phyloP scores from a whole-genome alignment of 305 asterid species.

The Fraxinus paxiana region DNA sequence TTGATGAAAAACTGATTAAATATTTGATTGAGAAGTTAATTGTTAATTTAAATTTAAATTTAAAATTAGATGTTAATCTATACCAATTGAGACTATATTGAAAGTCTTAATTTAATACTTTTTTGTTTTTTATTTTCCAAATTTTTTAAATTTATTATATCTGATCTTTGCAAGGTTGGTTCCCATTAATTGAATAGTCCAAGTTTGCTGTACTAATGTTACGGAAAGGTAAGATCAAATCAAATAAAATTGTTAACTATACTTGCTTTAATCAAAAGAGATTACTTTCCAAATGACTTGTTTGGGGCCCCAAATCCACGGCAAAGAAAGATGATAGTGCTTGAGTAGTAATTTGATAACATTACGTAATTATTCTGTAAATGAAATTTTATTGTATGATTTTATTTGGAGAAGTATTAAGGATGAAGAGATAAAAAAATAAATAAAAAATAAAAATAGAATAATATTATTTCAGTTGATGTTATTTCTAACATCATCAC shows the following conservation, averaged over 20 bases:
- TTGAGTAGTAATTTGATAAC: not conserved
- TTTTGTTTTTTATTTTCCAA: not conserved
- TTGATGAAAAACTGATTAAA: no score
- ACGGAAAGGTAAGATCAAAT: conserved; percentile 8
- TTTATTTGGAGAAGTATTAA: no score
- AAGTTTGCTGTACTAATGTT: conserved; percentile 4
- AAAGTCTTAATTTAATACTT: not conserved
- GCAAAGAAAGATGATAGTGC: not conserved
- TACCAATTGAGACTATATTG: not conserved
- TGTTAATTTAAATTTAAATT: no score
- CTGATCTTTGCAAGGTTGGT: conserved; percentile 31
- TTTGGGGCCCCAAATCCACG: not conserved
- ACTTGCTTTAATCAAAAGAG: not conserved
- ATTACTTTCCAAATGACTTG: not conserved
- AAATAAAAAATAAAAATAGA: not conserved
- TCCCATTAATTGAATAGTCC: conserved; percentile 15
- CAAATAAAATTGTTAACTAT: not conserved
- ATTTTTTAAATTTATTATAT: not conserved
- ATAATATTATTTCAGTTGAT: no score
- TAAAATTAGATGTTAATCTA: no score
- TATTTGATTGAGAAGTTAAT: not conserved
- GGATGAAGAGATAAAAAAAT: no score
- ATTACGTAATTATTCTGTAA: no score
- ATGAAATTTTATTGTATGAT: no score
- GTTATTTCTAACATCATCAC: no score